These are phyloP conservation scores for Fraxinus pennsylvanica DNA, from an alignment of 257 asterid genomes.

Conservation along the genomic window DNA sequence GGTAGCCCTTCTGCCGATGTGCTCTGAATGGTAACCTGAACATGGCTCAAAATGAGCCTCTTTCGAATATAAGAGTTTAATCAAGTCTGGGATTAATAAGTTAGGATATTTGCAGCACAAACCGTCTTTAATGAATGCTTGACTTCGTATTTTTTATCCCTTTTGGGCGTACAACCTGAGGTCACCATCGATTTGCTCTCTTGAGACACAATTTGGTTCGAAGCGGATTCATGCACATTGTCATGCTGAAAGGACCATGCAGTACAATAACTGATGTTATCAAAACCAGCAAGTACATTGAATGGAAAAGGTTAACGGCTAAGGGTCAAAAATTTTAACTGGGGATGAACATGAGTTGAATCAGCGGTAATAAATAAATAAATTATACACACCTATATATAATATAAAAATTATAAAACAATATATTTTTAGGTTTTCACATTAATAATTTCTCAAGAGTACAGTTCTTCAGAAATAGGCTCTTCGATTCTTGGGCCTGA, in stretches of 20 bases:
- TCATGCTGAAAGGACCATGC: conserved; percentile 26
- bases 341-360: neutral
- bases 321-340: neutral
- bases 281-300: neutral
- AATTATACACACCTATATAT: neutral
- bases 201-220: conserved; percentile 17
- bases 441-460: neutral
- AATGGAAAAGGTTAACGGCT: neutral
- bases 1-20: conserved; percentile 53
- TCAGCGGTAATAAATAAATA: neutral
- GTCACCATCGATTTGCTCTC: conserved; percentile 22
- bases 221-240: conserved; percentile 26
- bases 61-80: conserved; percentile 14
- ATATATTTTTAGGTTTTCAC: neutral
- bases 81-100: conserved; percentile 18
- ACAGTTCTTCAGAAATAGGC: neutral
- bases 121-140: conserved; percentile 32
- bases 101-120: conserved; percentile 27
- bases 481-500: neutral
- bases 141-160: conserved; percentile 22
- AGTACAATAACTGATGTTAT: neutral
- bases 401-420: neutral
- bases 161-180: conserved; percentile 12
- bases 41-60: neutral
- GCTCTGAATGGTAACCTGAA: conserved; percentile 39